These are phyloP conservation scores for Orbilia quercus DNA, from an alignment of 2,329 filamentous ascomycete species.

Conservation along the genomic window DNA sequence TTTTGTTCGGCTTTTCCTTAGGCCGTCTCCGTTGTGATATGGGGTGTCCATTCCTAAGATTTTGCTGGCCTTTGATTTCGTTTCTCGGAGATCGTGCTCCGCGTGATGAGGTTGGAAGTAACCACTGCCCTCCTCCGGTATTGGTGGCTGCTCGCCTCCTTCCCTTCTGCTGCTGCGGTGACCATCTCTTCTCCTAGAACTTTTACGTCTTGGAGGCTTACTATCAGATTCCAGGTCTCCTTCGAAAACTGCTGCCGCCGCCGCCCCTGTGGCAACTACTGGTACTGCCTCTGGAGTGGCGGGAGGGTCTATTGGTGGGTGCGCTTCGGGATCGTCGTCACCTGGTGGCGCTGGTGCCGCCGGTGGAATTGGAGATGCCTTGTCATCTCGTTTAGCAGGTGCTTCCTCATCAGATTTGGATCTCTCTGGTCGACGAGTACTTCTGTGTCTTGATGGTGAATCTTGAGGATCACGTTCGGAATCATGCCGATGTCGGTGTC, in stretches of 20 bases:
- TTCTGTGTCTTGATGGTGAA: slow-evolving; percentile 41
- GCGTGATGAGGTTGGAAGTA: slow-evolving; percentile 33
- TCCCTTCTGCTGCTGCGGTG: slow-evolving; percentile 44
- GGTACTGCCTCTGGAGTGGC: slow-evolving; percentile 26
- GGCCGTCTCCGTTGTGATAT: slow-evolving; percentile 35
- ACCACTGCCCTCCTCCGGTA: slow-evolving; percentile 38
- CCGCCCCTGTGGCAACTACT: too few species aligned
- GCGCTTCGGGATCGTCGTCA: slow-evolving; percentile 11
- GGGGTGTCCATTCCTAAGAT: slow-evolving; percentile 38
- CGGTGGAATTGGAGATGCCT: not conserved
- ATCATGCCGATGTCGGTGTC: slow-evolving; percentile 40
- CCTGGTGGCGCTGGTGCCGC: slow-evolving; percentile 2
- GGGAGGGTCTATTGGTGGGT: slow-evolving; percentile 25
- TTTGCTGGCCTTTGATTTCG: slow-evolving; percentile 48
- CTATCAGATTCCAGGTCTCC: slow-evolving; percentile 20
- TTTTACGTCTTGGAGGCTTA: slow-evolving; percentile 35
- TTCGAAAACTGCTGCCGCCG: slow-evolving; percentile 9
- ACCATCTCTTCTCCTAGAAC: slow-evolving; percentile 40
- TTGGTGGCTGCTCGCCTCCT: slow-evolving; percentile 41
- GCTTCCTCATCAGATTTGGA: slow-evolving; percentile 47
- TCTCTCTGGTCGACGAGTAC: slow-evolving; percentile 37
- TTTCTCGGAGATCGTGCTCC: slow-evolving; percentile 37
- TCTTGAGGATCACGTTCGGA: slow-evolving; percentile 14
- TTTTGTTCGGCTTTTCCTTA: slow-evolving; percentile 23
- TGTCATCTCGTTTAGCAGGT: slow-evolving; percentile 26